phyloP scores from a whole-genome alignment of 768 basidiomycete species.

The Xanthoconium stramineum region DNA sequence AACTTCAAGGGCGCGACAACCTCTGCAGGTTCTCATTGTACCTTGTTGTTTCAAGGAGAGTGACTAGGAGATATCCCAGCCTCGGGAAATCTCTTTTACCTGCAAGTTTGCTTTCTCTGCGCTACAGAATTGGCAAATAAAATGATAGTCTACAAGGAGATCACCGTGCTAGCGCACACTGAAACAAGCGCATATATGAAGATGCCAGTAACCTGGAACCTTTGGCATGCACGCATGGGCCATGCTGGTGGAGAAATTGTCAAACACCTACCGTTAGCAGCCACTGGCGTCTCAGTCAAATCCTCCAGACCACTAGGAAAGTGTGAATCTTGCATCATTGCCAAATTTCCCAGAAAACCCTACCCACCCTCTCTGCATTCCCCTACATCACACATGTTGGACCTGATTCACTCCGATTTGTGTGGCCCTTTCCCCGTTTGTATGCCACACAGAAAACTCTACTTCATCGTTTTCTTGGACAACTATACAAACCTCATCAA shows the following conservation, averaged over 20 bases:
- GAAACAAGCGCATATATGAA: neutral
- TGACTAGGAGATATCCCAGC: neutral
- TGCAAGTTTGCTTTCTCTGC: accelerated
- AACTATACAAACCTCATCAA: constrained; percentile 5
- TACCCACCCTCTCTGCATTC: neutral
- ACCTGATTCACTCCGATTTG: constrained; percentile 26
- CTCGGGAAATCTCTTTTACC: neutral
- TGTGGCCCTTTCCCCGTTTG: constrained; percentile 25
- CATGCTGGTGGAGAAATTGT: neutral
- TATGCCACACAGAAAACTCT: constrained; percentile 12
- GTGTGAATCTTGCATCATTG: neutral
- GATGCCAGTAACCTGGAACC: neutral
- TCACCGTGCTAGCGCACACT: no score
- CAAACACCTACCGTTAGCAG: accelerated
- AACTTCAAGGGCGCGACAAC: neutral
- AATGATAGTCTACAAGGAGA: no score
- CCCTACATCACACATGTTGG: constrained; percentile 2
- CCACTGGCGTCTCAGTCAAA: neutral
- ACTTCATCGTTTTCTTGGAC: constrained; percentile 18
- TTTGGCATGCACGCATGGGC: neutral
- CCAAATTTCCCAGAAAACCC: neutral
- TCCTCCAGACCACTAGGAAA: accelerated
- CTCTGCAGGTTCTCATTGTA: accelerated
- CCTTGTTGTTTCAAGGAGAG: neutral
- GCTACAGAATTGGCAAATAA: no score